Evolutionary conservation across 2,329 filamentous ascomycete genomes (phyloP).

Genomic region (Alternaria arbusti): DNA sequence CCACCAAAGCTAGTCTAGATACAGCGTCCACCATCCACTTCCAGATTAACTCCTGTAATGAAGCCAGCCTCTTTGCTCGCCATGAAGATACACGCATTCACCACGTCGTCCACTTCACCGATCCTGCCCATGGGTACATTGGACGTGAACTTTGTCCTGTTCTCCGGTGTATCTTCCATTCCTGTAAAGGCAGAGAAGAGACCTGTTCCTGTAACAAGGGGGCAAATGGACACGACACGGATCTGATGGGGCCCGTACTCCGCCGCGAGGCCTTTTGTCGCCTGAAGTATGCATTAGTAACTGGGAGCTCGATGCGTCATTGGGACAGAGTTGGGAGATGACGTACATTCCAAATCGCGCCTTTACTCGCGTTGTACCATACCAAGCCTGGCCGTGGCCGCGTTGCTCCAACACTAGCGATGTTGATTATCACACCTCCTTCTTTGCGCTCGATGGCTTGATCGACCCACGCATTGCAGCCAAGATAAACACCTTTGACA

Average conservation of each 20-base stretch:
- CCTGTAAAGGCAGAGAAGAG: constrained; percentile 66
- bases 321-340: neutral
- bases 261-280: constrained; percentile 71
- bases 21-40: constrained; percentile 49
- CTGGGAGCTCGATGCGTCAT: neutral
- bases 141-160: constrained; percentile 58
- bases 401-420: constrained; percentile 68
- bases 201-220: constrained; percentile 70
- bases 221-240: constrained; percentile 74
- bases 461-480: constrained; percentile 64
- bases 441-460: constrained; percentile 65
- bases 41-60: constrained; percentile 61
- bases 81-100: constrained; percentile 63
- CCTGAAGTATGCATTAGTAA: constrained; percentile 40
- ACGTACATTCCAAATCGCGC: constrained; percentile 65
- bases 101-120: constrained; percentile 66
- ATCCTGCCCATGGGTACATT: constrained; percentile 67
- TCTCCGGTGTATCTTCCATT: constrained; percentile 66
- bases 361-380: constrained; percentile 75
- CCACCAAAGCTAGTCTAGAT: constrained; percentile 26
- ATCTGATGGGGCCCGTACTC: constrained; percentile 77
- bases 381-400: constrained; percentile 68
- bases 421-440: constrained; percentile 68
- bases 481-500: constrained; percentile 70
- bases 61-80: constrained; percentile 65